Percentiles rank a stretch among this genome's conserved stretches.
These are phyloP conservation scores for Exutisphaerella laricina DNA, from an alignment of 2,329 filamentous ascomycete genomes.

Conservation along the genomic window DNA sequence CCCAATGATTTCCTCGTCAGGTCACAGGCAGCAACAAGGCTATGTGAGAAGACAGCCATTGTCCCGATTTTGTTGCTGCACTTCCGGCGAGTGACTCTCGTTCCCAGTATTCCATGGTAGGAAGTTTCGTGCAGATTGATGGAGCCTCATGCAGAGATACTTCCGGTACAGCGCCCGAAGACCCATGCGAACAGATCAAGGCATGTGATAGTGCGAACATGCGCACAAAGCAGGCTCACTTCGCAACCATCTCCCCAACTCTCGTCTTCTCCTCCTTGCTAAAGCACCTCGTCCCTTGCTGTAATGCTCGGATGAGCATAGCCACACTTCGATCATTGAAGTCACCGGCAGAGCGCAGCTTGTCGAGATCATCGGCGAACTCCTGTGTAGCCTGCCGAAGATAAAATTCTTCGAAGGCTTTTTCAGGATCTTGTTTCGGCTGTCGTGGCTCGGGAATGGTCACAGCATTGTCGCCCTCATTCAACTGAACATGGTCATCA, in stretches of 20 bases:
- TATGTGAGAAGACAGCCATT: too few species aligned
- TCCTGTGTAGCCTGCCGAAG: slow-evolving; percentile 64
- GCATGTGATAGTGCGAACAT: too few species aligned
- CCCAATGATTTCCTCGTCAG: too few species aligned
- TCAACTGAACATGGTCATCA: slow-evolving; percentile 1
- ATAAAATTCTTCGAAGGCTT: slow-evolving; percentile 59
- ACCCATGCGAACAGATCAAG: too few species aligned
- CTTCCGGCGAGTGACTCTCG: too few species aligned
- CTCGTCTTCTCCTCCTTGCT: slow-evolving; percentile 48
- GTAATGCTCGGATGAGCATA: slow-evolving; percentile 61
- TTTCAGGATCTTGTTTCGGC: slow-evolving; percentile 17
- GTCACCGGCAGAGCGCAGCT: slow-evolving; percentile 62
- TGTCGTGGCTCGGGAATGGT: slow-evolving; percentile 9
- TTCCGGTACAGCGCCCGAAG: too few species aligned
- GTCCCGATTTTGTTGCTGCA: too few species aligned
- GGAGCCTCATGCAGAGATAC: too few species aligned
- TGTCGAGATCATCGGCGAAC: slow-evolving; percentile 68
- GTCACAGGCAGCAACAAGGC: too few species aligned
- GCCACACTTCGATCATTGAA: slow-evolving; percentile 60
- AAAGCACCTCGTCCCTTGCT: slow-evolving; percentile 62
- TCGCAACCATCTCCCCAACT: slow-evolving; percentile 42
- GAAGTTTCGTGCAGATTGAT: too few species aligned
- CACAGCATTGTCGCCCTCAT: slow-evolving; percentile 3
- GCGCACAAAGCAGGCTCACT: background rate
- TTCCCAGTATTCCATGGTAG: too few species aligned